Evolutionary conservation across 768 basidiomycete genomes (phyloP), one percentile per base, ranked within the genome.

Genomic region (Psilocybe tampanensis): DNA sequence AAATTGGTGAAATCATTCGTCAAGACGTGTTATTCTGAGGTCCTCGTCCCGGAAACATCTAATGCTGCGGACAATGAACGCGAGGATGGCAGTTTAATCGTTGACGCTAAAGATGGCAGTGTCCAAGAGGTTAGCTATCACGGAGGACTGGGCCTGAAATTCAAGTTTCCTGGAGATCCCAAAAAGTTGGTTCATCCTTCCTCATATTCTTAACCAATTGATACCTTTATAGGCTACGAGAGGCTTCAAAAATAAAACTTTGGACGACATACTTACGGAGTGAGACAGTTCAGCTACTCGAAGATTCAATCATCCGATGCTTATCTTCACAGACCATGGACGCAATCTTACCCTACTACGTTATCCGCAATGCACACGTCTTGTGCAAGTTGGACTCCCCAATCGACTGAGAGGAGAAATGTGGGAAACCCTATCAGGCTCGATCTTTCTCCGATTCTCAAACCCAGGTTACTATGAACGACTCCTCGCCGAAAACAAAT

Each of bases 401-500:
- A 97, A 95, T 64, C 81, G 94, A 17, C 80, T 99, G 8, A 85
- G 97, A 21, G 97, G 97, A 13, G 97, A 98, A 71, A 89, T 98
- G 77, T 99, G 97, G 97, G 97, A 99, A 73, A 90, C 93, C 0
- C 81, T 98, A 12, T 96, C 95, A 3, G 97, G 97, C 0, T 96
- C 95, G 4, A 77, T 98, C 52, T 96, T 87, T 72, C 85, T 97
- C 17, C 93, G 97, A 12, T 94, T 89, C 66, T 79, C 85, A 44
- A 89, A 95, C 60, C 94, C 92, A 1, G 92, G 94, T 8, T 81
- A 83, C 52, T 99, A 97, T 69, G 80, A 85, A 12, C 77, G 79
- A 8, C 78, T 98, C 15, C 73, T 98, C 4, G 80, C 85, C 52
- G 86, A 92, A 51, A 86, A 94, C 70, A 79, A 80, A 57, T 95